Conservation (phyloP, 768 basidiomycete species). For the Pleurotus pulmonarius region DNA sequence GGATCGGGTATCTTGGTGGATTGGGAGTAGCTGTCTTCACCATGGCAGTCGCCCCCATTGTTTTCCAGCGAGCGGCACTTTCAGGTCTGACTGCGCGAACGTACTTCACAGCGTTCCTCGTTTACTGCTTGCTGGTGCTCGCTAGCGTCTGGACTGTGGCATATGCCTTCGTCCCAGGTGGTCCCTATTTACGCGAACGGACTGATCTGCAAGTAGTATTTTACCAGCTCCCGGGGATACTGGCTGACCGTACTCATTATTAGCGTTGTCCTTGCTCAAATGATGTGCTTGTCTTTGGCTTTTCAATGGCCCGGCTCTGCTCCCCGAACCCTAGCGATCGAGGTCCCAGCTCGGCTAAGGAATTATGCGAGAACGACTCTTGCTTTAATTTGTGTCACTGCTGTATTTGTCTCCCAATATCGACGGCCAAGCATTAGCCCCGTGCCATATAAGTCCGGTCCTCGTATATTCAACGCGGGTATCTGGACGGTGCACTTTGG, state of each 20-base stretch:
- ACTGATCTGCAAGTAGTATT: conserved; percentile 58
- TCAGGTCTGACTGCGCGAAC: conserved; percentile 41
- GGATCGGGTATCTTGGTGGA: conserved; percentile 71
- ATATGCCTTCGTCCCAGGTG: conserved; percentile 88
- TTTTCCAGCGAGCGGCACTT: conserved; percentile 45
- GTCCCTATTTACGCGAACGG: conserved; percentile 68
- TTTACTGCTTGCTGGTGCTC: conserved; percentile 61
- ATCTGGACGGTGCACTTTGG: conserved; percentile 96
- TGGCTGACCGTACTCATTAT: neutral
- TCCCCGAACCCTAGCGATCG: conserved; percentile 10
- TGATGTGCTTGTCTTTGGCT: conserved; percentile 43
- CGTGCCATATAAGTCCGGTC: conserved; percentile 56
- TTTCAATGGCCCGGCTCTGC: conserved; percentile 35
- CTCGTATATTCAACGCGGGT: conserved; percentile 72
- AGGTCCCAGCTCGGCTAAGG: conserved; percentile 16
- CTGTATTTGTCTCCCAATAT: conserved; percentile 52
- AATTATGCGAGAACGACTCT: conserved; percentile 30
- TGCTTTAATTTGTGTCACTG: conserved; percentile 37
- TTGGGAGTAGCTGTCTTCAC: conserved; percentile 58
- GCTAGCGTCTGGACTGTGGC: conserved; percentile 82
- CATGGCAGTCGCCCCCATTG: conserved; percentile 56
- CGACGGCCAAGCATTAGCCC: conserved; percentile 47
- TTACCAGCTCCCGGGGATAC: neutral
- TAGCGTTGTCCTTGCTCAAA: conserved; percentile 54
- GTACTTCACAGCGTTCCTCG: conserved; percentile 52